Conservation (phyloP, 2,329 filamentous ascomycete genomes). For the Colletotrichum orbiculare region DNA sequence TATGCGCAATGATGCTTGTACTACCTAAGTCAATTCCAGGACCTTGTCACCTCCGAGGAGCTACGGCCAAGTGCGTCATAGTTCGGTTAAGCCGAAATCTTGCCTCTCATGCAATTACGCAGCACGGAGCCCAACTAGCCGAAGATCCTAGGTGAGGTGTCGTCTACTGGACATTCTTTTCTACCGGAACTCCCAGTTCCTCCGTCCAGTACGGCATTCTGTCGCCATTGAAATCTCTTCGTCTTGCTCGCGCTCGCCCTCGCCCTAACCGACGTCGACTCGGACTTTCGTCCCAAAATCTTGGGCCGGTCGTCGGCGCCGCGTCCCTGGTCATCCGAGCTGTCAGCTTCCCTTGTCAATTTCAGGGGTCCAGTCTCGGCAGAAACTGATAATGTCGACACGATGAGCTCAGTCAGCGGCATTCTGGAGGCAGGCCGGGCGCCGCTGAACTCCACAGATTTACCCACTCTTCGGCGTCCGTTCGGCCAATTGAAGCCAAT, state of each 20-base stretch:
- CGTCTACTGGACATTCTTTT: too few species aligned
- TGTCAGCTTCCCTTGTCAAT: slow-evolving; percentile 7
- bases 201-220: too few species aligned
- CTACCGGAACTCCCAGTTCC: too few species aligned
- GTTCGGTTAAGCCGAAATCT: slow-evolving; percentile 30
- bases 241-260: background rate
- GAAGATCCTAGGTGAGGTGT: slow-evolving; percentile 12
- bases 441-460: slow-evolving; percentile 17
- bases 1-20: slow-evolving; percentile 34
- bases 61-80: slow-evolving; percentile 33
- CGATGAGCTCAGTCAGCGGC: slow-evolving; percentile 32
- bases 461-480: slow-evolving; percentile 26
- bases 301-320: slow-evolving; percentile 20
- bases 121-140: slow-evolving; percentile 2
- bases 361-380: slow-evolving; percentile 16
- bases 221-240: too few species aligned
- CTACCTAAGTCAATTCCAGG: slow-evolving; percentile 25
- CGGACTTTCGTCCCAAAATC: slow-evolving; percentile 30
- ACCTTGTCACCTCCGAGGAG: slow-evolving; percentile 29
- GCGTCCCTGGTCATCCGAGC: slow-evolving; percentile 23
- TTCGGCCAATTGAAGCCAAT: slow-evolving; percentile 26
- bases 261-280: slow-evolving; percentile 18
- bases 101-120: slow-evolving; percentile 32
- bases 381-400: slow-evolving; percentile 7
- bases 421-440: slow-evolving; percentile 13